These are phyloP conservation scores for Gonapodya prolifera DNA, from an alignment of 192 early-diverging fungal species.

Conservation along the genomic window DNA sequence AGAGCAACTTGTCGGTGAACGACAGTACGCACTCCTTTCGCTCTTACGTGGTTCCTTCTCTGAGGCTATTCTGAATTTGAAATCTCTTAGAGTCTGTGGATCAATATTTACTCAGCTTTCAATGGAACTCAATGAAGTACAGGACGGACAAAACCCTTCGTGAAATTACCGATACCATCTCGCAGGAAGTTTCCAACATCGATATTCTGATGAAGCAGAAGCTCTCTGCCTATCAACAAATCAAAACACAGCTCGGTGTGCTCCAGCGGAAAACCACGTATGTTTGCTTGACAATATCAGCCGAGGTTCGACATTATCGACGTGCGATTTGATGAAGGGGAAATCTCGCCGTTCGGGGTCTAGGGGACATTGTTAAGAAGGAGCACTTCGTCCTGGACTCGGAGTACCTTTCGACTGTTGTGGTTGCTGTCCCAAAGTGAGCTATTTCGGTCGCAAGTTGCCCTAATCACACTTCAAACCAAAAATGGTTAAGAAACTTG, in stretches of 20 bases:
- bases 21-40: conserved; percentile 46
- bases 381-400: conserved; percentile 85
- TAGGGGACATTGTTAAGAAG: conserved; percentile 82
- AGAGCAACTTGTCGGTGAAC: conserved; percentile 53
- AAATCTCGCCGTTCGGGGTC: conserved; percentile 77
- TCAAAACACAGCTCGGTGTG: conserved; percentile 67
- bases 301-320: neutral
- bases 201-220: conserved; percentile 87
- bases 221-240: conserved; percentile 68
- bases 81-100: conserved; percentile 61
- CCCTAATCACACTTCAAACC: conserved; percentile 4
- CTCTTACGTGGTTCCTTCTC: conserved; percentile 3
- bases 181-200: conserved; percentile 78
- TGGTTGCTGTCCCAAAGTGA: conserved; percentile 92
- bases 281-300: conserved; percentile 9
- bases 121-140: conserved; percentile 97
- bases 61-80: conserved; percentile 6
- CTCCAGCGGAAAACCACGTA: conserved; percentile 77
- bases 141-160: conserved; percentile 80
- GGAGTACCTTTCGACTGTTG: conserved; percentile 80
- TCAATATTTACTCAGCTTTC: conserved; percentile 71
- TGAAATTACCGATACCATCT: conserved; percentile 68
- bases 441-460: conserved; percentile 5
- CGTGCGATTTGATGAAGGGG: conserved; percentile 29
- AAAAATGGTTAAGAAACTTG: conserved; percentile 23